A percentile compares a stretch with the other conserved stretches of the same genome.
Conservation (phyloP, 257 asterid species). For the Scutellaria galericulata region DNA sequence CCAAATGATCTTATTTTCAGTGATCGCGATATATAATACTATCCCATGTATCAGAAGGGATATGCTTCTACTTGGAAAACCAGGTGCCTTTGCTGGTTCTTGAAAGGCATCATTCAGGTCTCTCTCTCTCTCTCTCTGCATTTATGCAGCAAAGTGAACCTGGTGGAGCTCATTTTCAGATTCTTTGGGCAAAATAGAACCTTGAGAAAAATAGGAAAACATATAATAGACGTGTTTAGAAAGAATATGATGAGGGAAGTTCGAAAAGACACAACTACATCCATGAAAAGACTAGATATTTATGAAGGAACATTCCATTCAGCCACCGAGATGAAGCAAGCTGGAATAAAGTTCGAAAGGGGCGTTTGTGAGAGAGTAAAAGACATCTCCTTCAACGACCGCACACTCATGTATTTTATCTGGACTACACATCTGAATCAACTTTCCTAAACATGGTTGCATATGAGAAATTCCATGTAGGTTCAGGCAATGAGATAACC, state of each 20-base stretch:
- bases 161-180: neutral
- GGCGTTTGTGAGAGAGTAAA: constrained; percentile 31
- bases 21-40: constrained; percentile 23
- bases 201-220: neutral
- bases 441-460: constrained; percentile 43
- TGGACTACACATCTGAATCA: constrained; percentile 36
- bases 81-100: constrained; percentile 34
- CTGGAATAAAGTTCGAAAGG: constrained; percentile 42
- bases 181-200: neutral
- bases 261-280: neutral
- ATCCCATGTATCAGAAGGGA: constrained; percentile 38
- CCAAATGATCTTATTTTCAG: constrained; percentile 38
- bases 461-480: constrained; percentile 48
- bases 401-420: constrained; percentile 26
- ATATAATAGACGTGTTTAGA: constrained; percentile 39
- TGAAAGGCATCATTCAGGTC: neutral
- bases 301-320: constrained; percentile 26
- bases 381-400: constrained; percentile 37
- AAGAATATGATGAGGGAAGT: constrained; percentile 20
- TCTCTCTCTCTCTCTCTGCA: neutral
- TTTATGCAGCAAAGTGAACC: constrained; percentile 1
- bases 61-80: constrained; percentile 37
- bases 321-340: constrained; percentile 46
- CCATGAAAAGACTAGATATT: neutral
- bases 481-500: constrained; percentile 45